Percentiles rank a stretch among this genome's conserved stretches.
Evolutionary conservation across 106 monocot genomes (phyloP).

Genomic region (Apostasia shenzhenica): DNA sequence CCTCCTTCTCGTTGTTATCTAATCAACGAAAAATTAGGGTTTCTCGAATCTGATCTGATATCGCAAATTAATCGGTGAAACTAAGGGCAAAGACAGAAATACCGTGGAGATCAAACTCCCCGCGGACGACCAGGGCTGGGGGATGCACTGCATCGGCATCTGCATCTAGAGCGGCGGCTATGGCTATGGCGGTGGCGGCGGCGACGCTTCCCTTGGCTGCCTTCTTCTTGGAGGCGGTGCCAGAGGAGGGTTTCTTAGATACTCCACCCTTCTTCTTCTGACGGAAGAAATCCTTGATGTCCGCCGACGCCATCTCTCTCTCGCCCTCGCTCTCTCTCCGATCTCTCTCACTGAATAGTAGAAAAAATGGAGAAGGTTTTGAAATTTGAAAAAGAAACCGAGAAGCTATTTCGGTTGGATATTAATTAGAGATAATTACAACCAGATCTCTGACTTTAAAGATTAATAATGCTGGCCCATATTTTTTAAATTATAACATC

Average conservation of each 20-base stretch:
- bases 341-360: no score
- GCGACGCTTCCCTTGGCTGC: slow-evolving; percentile 9
- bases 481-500: no score
- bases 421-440: no score
- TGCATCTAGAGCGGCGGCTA: slow-evolving; percentile 16
- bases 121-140: slow-evolving; percentile 43
- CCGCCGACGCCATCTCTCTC: slow-evolving; percentile 40
- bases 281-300: slow-evolving; percentile 71
- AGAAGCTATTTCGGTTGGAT: no score
- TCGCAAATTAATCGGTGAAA: not conserved
- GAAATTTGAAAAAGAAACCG: no score
- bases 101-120: slow-evolving; percentile 45
- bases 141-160: slow-evolving; percentile 17
- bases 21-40: not conserved
- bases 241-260: slow-evolving; percentile 11
- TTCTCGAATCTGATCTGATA: not conserved
- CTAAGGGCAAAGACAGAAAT: not conserved
- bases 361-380: no score
- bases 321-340: not conserved
- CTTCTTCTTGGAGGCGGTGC: slow-evolving; percentile 14
- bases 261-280: slow-evolving; percentile 55
- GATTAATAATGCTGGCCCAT: no score
- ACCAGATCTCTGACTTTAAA: no score
- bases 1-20: slow-evolving; percentile 35
- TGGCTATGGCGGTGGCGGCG: slow-evolving; percentile 16